Evolutionary conservation across 768 basidiomycete species (phyloP), one percentile per base, ranked within the genome.

Genomic region (Auricularia cornea): DNA sequence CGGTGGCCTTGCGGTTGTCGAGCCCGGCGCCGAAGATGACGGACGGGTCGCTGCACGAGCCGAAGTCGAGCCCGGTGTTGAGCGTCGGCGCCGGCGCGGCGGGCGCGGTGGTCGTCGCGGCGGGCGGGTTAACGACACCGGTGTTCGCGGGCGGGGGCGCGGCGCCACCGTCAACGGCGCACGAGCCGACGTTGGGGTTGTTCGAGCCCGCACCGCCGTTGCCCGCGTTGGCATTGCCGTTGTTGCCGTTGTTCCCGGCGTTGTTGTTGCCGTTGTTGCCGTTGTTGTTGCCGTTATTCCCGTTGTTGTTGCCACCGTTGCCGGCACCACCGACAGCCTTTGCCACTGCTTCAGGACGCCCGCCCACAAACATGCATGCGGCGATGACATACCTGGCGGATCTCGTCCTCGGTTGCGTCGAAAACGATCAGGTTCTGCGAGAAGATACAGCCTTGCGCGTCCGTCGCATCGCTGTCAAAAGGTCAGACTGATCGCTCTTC

Each of bases 401-500:
- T 85, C 72, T 87, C 85, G 30, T 73, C 84, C 3, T 75, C 78
- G 16, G 84, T 83, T 1, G 83, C 84, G 66, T 84, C 84, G 6
- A 71, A 68, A 3, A 84, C 83, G 44, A 85, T 72, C 28, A 85
- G 77, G 70, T 85, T 84, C 72, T 84, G 78, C 3, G 84, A 80
- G 75, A 85, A 80, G 67, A 87, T 88, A 72, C 86, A 89, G 1
- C 86, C 86, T 12, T 68, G 69, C 3, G 80, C 60, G 68, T 88
- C 85, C 69, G 82, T 76, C 18, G 74, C 71, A 62, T 78, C 77
- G 63, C 59, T 59, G 30, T n/a, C 26, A 38, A 38, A 54, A 18
- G 48, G 20, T 26, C 11, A 40, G 14, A 38, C 30, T 12, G 40
- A 65, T 35, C 40, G n/a, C 6, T 31, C 35, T 38, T 14, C 20